phyloP scores from a whole-genome alignment of 1,284 basidiomycete genomes.

The Entoloma clypeatum region DNA sequence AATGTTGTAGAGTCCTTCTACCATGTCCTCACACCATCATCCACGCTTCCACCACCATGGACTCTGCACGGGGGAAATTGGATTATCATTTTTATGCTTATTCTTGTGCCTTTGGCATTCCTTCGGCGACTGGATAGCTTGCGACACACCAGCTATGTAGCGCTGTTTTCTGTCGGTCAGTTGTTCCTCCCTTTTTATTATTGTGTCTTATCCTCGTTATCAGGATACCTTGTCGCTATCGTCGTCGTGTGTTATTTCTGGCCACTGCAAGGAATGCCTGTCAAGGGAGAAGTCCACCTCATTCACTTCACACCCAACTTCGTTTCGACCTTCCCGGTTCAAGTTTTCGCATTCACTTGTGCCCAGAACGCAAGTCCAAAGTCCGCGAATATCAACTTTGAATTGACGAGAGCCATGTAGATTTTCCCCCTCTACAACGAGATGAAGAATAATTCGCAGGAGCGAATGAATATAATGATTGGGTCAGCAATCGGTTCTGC shows the following conservation, averaged over 20 bases:
- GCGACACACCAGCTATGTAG: conserved; percentile 82
- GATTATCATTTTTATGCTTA: conserved; percentile 79
- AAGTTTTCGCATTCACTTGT: conserved; percentile 93
- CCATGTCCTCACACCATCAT: conserved; percentile 66
- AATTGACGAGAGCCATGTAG: no score
- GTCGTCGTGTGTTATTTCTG: conserved; percentile 73
- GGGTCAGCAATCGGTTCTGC: conserved; percentile 82
- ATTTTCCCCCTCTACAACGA: conserved; percentile 95
- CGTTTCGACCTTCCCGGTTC: conserved; percentile 87
- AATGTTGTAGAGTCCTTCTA: conserved; percentile 86
- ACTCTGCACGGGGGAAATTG: conserved; percentile 77
- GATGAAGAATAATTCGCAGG: conserved; percentile 76
- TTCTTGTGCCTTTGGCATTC: conserved; percentile 87
- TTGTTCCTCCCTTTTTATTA: conserved; percentile 10
- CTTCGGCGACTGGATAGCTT: conserved; percentile 80
- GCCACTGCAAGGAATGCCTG: conserved; percentile 58
- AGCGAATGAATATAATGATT: conserved; percentile 85
- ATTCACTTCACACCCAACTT: conserved; percentile 76
- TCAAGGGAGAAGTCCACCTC: conserved; percentile 63
- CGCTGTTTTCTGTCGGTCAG: conserved; percentile 81
- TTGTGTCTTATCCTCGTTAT: conserved; percentile 4
- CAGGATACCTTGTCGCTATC: conserved; percentile 72
- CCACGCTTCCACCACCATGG: conserved; percentile 67
- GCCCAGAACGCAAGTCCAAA: conserved; percentile 73
- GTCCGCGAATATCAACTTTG: no score